These are phyloP conservation scores for Fusarium praegraminearum DNA, from an alignment of 2,329 filamentous ascomycete genomes.

Conservation along the genomic window DNA sequence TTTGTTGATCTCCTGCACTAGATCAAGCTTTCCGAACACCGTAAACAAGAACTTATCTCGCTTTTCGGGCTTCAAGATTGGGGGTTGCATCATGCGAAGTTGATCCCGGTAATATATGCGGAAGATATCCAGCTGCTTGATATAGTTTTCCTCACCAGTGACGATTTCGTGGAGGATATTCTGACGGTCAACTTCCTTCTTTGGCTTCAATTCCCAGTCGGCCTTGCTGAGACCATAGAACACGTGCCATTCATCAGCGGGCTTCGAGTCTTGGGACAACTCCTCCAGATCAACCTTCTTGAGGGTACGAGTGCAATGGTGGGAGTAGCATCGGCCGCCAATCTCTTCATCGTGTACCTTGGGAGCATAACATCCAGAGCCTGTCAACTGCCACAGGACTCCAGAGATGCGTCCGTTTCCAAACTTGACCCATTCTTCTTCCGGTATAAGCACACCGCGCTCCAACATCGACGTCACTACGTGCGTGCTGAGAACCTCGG, in stretches of 20 bases:
- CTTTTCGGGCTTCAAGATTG: constrained; percentile 83
- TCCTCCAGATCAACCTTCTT: constrained; percentile 93
- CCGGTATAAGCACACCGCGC: constrained; percentile 80
- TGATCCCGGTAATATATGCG: constrained; percentile 87
- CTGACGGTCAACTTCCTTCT: constrained; percentile 92
- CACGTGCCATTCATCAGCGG: constrained; percentile 83
- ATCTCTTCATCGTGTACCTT: constrained; percentile 80
- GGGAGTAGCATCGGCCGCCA: constrained; percentile 86
- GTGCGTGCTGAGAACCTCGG: constrained; percentile 83
- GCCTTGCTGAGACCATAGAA: constrained; percentile 89
- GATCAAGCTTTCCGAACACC: constrained; percentile 92
- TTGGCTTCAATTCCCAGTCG: constrained; percentile 75
- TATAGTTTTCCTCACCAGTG: constrained; percentile 90
- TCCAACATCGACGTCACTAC: constrained; percentile 85
- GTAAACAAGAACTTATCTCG: constrained; percentile 82
- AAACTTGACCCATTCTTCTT: constrained; percentile 99
- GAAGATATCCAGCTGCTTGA: constrained; percentile 88
- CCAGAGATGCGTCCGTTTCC: constrained; percentile 83
- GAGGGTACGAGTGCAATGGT: constrained; percentile 92
- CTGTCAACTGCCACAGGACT: constrained; percentile 92
- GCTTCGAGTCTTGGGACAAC: constrained; percentile 76
- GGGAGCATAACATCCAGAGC: constrained; percentile 89
- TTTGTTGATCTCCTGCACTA: constrained; percentile 90
- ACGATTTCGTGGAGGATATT: constrained; percentile 97
- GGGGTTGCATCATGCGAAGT: constrained; percentile 77